These are phyloP conservation scores for Gossypium lobatum DNA, from an alignment of 441 rosid genomes.

Conservation along the genomic window DNA sequence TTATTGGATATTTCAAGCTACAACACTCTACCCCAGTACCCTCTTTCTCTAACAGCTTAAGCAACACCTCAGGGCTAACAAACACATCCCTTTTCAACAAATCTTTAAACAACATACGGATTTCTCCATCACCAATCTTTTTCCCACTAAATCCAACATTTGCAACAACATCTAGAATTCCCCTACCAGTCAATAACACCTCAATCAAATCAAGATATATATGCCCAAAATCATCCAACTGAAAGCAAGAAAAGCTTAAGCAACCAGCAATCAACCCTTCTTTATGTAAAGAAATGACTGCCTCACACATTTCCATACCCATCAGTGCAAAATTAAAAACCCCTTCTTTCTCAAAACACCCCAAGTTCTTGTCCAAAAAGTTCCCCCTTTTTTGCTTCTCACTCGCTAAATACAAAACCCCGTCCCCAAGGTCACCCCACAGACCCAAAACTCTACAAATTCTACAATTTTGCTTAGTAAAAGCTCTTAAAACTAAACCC, in stretches of 20 bases:
- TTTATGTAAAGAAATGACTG: constrained; percentile 42
- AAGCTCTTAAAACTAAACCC: constrained; percentile 29
- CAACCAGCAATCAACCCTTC: constrained; percentile 56
- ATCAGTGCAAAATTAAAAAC: constrained; percentile 44
- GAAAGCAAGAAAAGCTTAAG: constrained; percentile 51
- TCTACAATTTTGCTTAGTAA: constrained; percentile 24
- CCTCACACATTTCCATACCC: constrained; percentile 75
- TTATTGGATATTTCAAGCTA: constrained; percentile 23
- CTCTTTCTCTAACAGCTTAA: constrained; percentile 37
- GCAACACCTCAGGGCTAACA: constrained; percentile 64
- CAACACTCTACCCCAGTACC: constrained; percentile 23
- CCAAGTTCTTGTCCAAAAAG: constrained; percentile 17
- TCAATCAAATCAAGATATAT: constrained; percentile 45
- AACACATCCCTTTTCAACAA: constrained; percentile 32
- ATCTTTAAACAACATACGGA: constrained; percentile 24
- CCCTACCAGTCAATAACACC: constrained; percentile 41
- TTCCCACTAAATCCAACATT: constrained; percentile 23
- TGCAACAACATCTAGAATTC: constrained; percentile 16
- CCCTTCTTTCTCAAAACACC: constrained; percentile 31
- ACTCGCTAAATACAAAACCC: constrained; percentile 54
- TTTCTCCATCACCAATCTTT: constrained; percentile 29
- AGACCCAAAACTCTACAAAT: constrained; percentile 53
- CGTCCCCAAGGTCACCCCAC: constrained; percentile 63
- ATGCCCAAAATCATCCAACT: constrained; percentile 58
- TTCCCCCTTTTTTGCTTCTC: constrained; percentile 31